phyloP scores from a whole-genome alignment of 345 rosid genomes.

The Eucalyptus urophylla region DNA sequence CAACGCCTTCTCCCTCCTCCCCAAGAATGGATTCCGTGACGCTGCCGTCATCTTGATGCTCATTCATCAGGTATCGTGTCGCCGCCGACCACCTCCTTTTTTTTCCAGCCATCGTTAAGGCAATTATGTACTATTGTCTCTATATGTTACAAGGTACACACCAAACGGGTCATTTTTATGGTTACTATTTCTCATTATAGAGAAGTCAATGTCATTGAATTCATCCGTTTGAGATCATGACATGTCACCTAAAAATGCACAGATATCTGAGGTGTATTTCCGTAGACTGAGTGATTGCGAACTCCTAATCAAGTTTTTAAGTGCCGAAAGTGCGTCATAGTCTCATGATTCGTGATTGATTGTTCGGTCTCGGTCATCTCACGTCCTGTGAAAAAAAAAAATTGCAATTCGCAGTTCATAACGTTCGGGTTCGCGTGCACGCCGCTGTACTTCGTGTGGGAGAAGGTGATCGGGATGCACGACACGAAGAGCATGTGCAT shows the following conservation, averaged over 20 bases:
- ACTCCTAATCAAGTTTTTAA: neutral
- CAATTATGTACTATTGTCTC: neutral
- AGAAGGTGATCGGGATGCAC: constrained; percentile 98
- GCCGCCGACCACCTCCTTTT: neutral
- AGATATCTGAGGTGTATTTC: neutral
- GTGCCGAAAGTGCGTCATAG: accelerated
- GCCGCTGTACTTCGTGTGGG: constrained; percentile 99
- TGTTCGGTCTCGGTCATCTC: neutral
- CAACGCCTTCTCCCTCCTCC: constrained; percentile 91
- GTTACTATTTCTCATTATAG: neutral
- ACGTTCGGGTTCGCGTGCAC: constrained; percentile 99
- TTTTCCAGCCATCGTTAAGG: neutral
- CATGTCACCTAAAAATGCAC: neutral
- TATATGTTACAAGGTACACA: neutral
- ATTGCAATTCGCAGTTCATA: constrained; percentile 49
- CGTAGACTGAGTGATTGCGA: neutral
- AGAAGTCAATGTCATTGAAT: neutral
- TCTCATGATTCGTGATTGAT: neutral
- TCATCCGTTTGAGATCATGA: neutral
- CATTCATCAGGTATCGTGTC: constrained; percentile 62
- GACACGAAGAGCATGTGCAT: constrained; percentile 79
- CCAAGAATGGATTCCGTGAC: constrained; percentile 63
- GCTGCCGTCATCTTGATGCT: constrained; percentile 95
- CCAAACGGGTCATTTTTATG: neutral
- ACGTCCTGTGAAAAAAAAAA: neutral